Base-by-base conservation (phyloP, 2,329 filamentous ascomycete species). In the Chaetomiaceae sp. region DNA sequence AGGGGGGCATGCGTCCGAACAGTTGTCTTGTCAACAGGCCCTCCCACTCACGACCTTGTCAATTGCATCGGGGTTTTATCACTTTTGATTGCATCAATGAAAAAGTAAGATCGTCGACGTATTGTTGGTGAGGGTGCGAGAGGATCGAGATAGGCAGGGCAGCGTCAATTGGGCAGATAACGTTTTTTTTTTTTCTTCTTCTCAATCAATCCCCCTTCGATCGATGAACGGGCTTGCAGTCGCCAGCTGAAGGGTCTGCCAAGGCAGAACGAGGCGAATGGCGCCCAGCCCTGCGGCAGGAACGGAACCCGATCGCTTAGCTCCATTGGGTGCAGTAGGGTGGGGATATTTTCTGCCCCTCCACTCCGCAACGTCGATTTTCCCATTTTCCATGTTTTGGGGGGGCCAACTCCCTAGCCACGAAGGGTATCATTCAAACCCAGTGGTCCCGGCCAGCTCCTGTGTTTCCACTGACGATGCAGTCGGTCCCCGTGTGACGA, bases 221-320 rank as follows among this genome's bases (percentile, higher is more conserved):
- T 27, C 25, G 25, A 27, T n/a, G n/a, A n/a, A n/a, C n/a, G n/a
- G n/a, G n/a, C n/a, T n/a, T n/a, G n/a, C n/a, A n/a, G n/a, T n/a
- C n/a, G n/a, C n/a, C n/a, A 45, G 48, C 41, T 39, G 46, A 50
- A 44, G 8, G 44, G 38, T 35, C 17, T 49, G 51, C 51, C 51
- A 52, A 54, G 55, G 31, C 41, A 25, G 34, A 40, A 25, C 39
- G 51, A 54, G 51, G 52, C 51, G 39, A 46, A 33, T 43, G 17
- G 43, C 20, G 50, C 33, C 31, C 33, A 39, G 48, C 55, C 47
- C 44, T 49, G 49, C 52, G 44, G 16, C 41, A 53, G 47, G 46
- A 48, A 54, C 54, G 50, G 30, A 44, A 49, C 17, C 50, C 48
- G 52, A 55, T 55, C 48, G 48, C 50, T 47, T 47, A 52, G 44